Base-by-base conservation (phyloP, 2,329 filamentous ascomycete genomes). In the Xylaria sp. region DNA sequence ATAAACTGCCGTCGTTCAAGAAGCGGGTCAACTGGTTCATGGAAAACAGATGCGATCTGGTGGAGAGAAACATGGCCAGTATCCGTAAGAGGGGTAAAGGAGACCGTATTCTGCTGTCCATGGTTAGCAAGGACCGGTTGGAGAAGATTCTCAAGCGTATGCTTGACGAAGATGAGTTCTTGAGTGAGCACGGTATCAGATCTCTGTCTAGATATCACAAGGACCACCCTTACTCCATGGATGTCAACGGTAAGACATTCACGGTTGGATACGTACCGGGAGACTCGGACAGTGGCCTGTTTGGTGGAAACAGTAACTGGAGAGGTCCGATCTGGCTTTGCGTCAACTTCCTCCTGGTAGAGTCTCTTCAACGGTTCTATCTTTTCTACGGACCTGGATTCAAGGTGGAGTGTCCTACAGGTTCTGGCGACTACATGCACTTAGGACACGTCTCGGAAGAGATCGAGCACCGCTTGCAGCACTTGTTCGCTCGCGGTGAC, bases 261-360 rank as follows among this genome's bases (percentile, higher is more conserved):
- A 84, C 86, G 59, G 93, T 97, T 47, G 84, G 86, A 68, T 97
- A 97, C 70, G 86, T 97, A 16, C 87, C 94, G 1, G 94, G 93
- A n/a, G 93, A 97, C 72, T 97, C 93, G 0, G 92, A 97, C 76
- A 96, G 90, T 69, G 91, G 91, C 2, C 83, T 97, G 4, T 97
- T 97, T 70, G 93, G 93, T 56, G 93, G 93, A 66, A 97, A 97
- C 82, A 96, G 92, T 74, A 97, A 97, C 76, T 97, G 93, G 93
- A 86, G 93, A 76, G 93, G 89, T 0, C 93, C 94, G 0, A 93
- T 96, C 67, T 97, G 93, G 93, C 82, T 97, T 53, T 94, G 91
- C 63, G 92, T 96, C 76, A 97, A 97, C 76, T 97, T 96, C 77
- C 77, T 97, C 56, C 83, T 97, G 11, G 89, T 97, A 47, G 93